These are phyloP conservation scores for Spatholobus suberectus DNA, from an alignment of 306 rosid species.

Conservation along the genomic window DNA sequence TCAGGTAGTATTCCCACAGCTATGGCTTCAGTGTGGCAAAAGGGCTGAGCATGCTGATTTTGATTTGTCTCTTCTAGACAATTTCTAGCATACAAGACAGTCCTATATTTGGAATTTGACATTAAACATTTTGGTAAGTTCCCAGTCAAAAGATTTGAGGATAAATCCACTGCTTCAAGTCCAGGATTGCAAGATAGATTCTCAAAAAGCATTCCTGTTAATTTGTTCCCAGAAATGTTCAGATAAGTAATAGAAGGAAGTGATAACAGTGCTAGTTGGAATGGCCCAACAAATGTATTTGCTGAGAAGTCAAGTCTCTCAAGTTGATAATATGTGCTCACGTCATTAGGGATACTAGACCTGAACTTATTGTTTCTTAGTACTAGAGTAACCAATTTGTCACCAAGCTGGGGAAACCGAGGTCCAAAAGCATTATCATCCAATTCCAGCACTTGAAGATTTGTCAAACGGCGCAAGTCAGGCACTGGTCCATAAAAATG, in stretches of 20 bases:
- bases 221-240: conserved; percentile 74
- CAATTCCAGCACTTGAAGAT: conserved; percentile 90
- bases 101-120: conserved; percentile 51
- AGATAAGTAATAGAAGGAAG: conserved; percentile 79
- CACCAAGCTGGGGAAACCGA: conserved; percentile 74
- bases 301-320: conserved; percentile 66
- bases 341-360: conserved; percentile 70
- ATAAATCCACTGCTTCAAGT: conserved; percentile 74
- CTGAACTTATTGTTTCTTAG: conserved; percentile 82
- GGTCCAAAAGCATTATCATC: conserved; percentile 85
- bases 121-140: conserved; percentile 69
- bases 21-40: conserved; percentile 84
- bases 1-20: conserved; percentile 86
- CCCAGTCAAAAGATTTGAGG: conserved; percentile 87
- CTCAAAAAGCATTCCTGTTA: conserved; percentile 80
- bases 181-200: conserved; percentile 69
- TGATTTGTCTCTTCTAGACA: conserved; percentile 66
- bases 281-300: conserved; percentile 80
- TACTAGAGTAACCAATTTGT: conserved; percentile 71
- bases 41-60: conserved; percentile 59
- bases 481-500: conserved; percentile 76
- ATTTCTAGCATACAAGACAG: conserved; percentile 58
- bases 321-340: conserved; percentile 69
- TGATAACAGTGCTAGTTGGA: conserved; percentile 64
- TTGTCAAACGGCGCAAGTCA: conserved; percentile 67